Percentiles rank a stretch among this genome's conserved stretches.
Evolutionary conservation across 1,139 yeast genomes (phyloP).

Genomic region (Hemisphaericaspora xylanilytica): DNA sequence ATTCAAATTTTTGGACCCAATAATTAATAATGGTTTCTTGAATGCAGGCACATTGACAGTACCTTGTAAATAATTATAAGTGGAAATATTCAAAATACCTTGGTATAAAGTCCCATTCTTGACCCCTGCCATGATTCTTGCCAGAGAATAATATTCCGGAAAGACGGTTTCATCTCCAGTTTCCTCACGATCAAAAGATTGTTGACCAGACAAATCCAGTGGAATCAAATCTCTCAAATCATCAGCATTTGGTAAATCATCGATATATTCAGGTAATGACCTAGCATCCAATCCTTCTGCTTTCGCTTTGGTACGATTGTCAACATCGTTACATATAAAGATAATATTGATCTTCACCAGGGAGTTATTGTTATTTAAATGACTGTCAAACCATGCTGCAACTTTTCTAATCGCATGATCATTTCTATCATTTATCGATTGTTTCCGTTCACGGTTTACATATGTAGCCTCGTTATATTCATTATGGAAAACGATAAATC

Average conservation of each 20-base stretch:
- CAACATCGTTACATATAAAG: constrained; percentile 75
- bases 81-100: constrained; percentile 76
- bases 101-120: constrained; percentile 85
- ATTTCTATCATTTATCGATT: constrained; percentile 83
- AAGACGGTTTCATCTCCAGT: constrained; percentile 54
- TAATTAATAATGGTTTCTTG: constrained; percentile 75
- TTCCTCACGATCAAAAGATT: constrained; percentile 10
- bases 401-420: constrained; percentile 86
- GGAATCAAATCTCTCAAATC: constrained; percentile 83
- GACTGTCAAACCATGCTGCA: constrained; percentile 68
- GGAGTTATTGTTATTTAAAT: constrained; percentile 44
- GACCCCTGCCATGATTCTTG: constrained; percentile 87
- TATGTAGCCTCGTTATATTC: constrained; percentile 79
- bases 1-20: constrained; percentile 83
- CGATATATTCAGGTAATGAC: constrained; percentile 65
- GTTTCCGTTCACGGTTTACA: constrained; percentile 60
- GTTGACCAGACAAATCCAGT: constrained; percentile 26
- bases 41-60: constrained; percentile 70
- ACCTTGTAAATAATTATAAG: constrained; percentile 89
- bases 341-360: constrained; percentile 48
- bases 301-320: constrained; percentile 59
- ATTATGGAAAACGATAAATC: constrained; percentile 90
- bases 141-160: constrained; percentile 74
- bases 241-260: constrained; percentile 69
- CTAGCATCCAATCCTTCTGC: constrained; percentile 53